Conservation (phyloP, 2,329 filamentous ascomycete species). For the Thielaviopsis musarum region DNA sequence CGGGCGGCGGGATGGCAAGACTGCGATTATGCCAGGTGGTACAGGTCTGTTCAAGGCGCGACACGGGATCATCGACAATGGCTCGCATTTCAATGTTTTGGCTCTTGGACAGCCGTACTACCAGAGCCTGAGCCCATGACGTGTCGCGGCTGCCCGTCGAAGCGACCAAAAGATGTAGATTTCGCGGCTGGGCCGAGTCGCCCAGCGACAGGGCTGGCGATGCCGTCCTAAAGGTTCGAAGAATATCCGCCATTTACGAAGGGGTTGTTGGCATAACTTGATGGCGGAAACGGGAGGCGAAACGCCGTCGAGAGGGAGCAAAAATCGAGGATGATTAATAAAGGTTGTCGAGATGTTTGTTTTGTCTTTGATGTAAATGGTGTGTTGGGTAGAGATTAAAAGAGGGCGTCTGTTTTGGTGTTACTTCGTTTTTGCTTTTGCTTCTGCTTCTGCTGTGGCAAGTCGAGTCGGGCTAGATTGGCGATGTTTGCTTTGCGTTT, state of each 20-base stretch:
- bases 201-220: slow-evolving; percentile 20
- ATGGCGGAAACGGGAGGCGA: neutral
- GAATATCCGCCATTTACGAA: slow-evolving; percentile 10
- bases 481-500: neutral
- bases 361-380: neutral
- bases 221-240: slow-evolving; percentile 5
- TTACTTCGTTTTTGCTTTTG: neutral
- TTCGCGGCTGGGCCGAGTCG: slow-evolving; percentile 20
- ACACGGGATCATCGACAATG: slow-evolving; percentile 48
- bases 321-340: neutral
- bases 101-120: slow-evolving; percentile 50
- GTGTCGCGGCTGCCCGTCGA: slow-evolving; percentile 49
- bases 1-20: slow-evolving; percentile 25
- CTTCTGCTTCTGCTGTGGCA: neutral
- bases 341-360: too few species aligned
- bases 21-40: slow-evolving; percentile 40
- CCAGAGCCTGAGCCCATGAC: slow-evolving; percentile 47
- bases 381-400: neutral
- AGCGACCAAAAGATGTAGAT: slow-evolving; percentile 43
- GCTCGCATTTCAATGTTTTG: slow-evolving; percentile 42
- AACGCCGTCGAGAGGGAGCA: neutral
- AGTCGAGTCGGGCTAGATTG: neutral
- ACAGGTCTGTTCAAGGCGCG: slow-evolving; percentile 45
- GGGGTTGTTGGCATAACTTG: neutral
- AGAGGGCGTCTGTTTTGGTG: neutral